Evolutionary conservation across 306 rosid genomes (phyloP), one percentile per base, ranked within the genome.

Genomic region (Cicer chorassanicum): DNA sequence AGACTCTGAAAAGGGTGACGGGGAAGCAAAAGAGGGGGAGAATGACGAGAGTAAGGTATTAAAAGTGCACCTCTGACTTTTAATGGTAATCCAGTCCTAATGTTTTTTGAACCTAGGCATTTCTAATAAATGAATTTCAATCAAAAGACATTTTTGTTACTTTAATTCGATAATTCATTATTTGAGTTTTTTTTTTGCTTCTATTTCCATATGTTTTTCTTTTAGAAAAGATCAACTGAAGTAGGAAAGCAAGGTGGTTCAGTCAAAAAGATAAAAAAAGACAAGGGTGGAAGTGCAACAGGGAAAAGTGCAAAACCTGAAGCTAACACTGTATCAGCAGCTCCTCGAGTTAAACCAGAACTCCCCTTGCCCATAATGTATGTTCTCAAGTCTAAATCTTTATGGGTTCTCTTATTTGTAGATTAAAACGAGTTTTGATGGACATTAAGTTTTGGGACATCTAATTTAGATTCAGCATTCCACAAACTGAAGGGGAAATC

Each of bases 261-360:
- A n/a, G 75, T 77, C n/a, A 95, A 95, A 82, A 90, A 95, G 86
- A 71, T 85, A 11, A 92, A 92, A 80, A 94, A 89, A 88, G 99
- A 94, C 76, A 94, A 87, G 90, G 90, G 90, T 77, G 87, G 81
- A 21, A 76, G 85, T 86, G 86, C 95, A 69, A 80, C 86, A 0
- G 97, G 85, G 71, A 95, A 95, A 83, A 79, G 29, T 78, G 87
- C 86, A 40, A 89, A 91, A 55, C 82, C 90, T 55, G 99, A 95
- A 74, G 81, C 89, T 53, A 90, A 70, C 34, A 14, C 86, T 76
- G 78, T 81, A 51, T 3, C 87, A 76, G 81, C 77, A 43, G 96
- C 96, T 70, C 96, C 99, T 61, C 90, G 89, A 80, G 99, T 95
- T 83, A 95, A 92, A 84, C 88, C 99, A 62, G 96, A 90, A 82